Base-by-base conservation (phyloP, 2,329 filamentous ascomycete genomes). In the Aspergillus latus region DNA sequence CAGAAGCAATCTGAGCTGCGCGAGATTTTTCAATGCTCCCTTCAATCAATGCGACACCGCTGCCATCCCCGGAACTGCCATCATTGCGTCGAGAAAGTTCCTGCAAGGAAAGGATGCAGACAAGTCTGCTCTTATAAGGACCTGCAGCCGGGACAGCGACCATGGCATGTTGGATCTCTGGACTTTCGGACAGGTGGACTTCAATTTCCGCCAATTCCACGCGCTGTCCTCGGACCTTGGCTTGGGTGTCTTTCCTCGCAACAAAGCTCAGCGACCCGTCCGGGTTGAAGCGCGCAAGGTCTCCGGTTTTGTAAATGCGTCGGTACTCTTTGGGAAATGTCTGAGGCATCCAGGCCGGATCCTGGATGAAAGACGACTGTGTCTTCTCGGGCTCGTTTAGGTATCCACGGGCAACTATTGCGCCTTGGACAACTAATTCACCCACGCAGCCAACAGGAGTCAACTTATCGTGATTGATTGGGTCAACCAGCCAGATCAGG, bases 381-480 rank as follows among this genome's bases (percentile, higher is more conserved):
- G 69, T 70, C 56, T 66, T 64, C 5, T 49, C 61, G 11, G 58
- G 58, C n/a, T 71, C 61, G 21, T 67, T 61, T 1, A 77, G 52
- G 53, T 79, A 79, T 0, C 74, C 76, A 30, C 63, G 62, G 2
- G 66, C 74, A 9, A 58, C 39, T 5, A 51, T 50, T 9, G 51
- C 40, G 4, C 56, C 58, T 32, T 56, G 26, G 11, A 60, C 15
- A 5, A 58, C 5, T 5, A 60, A 43, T 16, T 60, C 59, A 5
- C 59, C 62, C 1, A 57, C 43, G 15, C 56, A 58, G 11, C 66
- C 64, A 40, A 65, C 29, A 2, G 57, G 57, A 11, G 51, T 8
- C 32, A 59, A 30, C 10, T 21, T 42, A 15, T 52, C 28, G 21
- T 49, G 46, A 13, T 59, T 32, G 4, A 21, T 11, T 2, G 43